Conservation (phyloP, 2,329 filamentous ascomycete genomes). For the Ceratocystis colombiana region DNA sequence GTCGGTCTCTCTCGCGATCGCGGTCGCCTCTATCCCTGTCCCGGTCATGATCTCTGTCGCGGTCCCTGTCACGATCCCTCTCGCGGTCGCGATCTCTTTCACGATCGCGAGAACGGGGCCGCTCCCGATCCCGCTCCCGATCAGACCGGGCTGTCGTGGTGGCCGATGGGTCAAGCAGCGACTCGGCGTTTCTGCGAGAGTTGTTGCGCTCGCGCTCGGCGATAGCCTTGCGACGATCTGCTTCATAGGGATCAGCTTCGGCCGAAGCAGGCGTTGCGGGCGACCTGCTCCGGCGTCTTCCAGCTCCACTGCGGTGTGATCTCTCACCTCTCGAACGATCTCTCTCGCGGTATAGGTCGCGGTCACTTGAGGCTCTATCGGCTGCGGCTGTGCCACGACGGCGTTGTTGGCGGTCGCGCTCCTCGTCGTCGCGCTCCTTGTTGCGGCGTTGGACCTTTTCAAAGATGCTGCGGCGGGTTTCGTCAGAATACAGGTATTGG, state of each 20-base stretch:
- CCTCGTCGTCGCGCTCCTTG: conserved; percentile 85
- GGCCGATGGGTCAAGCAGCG: conserved; percentile 20
- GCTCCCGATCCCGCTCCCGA: conserved; percentile 29
- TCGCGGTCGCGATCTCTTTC: conserved; percentile 35
- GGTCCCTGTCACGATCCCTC: conserved; percentile 52
- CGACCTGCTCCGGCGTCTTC: conserved; percentile 60
- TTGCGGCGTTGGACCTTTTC: conserved; percentile 84
- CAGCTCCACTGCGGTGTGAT: conserved; percentile 45
- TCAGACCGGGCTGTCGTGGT: conserved; percentile 35
- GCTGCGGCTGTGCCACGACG: conserved; percentile 38
- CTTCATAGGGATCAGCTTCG: conserved; percentile 87
- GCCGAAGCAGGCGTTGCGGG: conserved; percentile 37
- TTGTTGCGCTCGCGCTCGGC: conserved; percentile 91
- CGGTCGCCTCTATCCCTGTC: conserved; percentile 54
- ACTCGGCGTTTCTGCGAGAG: conserved; percentile 27
- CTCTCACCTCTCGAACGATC: conserved; percentile 51
- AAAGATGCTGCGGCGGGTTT: conserved; percentile 71
- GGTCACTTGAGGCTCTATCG: conserved; percentile 45
- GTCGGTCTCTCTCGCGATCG: conserved; percentile 38
- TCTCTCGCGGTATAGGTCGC: conserved; percentile 48
- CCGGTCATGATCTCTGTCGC: conserved; percentile 37
- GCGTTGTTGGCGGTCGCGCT: conserved; percentile 47
- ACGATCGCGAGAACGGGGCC: conserved; percentile 28
- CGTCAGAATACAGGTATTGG: conserved; percentile 70
- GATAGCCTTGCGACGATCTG: conserved; percentile 84